These are phyloP conservation scores for Arachnomyces sp. DNA, from an alignment of 2,329 filamentous ascomycete genomes.

Conservation along the genomic window DNA sequence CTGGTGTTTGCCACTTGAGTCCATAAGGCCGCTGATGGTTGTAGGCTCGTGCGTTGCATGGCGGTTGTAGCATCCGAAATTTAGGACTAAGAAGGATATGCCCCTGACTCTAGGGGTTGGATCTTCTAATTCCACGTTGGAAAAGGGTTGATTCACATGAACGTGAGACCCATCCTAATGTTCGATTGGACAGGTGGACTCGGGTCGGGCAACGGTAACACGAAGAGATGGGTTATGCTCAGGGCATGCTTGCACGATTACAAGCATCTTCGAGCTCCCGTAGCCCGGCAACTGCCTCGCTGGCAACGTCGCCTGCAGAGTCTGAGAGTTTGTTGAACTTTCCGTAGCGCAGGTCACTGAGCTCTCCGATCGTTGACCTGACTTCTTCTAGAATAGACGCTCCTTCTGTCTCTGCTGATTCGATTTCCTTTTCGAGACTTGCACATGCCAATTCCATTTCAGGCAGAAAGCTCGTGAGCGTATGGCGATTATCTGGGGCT, in stretches of 20 bases:
- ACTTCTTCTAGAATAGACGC: constrained; percentile 53
- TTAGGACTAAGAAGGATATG: too few relatives aligned
- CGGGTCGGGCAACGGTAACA: too few relatives aligned
- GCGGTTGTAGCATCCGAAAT: too few relatives aligned
- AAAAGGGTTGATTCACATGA: too few relatives aligned
- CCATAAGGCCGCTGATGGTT: too few relatives aligned
- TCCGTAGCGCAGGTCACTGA: constrained; percentile 80
- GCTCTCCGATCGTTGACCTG: constrained; percentile 57
- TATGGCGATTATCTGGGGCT: constrained; percentile 45
- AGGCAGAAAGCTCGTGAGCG: constrained; percentile 56
- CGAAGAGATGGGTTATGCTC: not conserved
- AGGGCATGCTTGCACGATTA: constrained; percentile 26
- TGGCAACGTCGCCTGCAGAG: constrained; percentile 54
- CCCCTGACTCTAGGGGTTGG: too few relatives aligned
- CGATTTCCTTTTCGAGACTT: constrained; percentile 62
- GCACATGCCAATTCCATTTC: constrained; percentile 61
- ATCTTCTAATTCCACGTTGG: too few relatives aligned
- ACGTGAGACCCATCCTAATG: too few relatives aligned
- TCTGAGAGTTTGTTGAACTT: constrained; percentile 48
- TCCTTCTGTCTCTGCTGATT: constrained; percentile 58
- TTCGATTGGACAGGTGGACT: too few relatives aligned
- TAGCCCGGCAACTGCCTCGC: constrained; percentile 62
- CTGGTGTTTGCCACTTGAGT: too few relatives aligned
- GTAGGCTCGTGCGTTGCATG: too few relatives aligned
- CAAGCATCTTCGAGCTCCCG: constrained; percentile 58